Base-by-base conservation (phyloP, 2,329 filamentous ascomycete genomes). In the Pyrenophora tritici-repentis region DNA sequence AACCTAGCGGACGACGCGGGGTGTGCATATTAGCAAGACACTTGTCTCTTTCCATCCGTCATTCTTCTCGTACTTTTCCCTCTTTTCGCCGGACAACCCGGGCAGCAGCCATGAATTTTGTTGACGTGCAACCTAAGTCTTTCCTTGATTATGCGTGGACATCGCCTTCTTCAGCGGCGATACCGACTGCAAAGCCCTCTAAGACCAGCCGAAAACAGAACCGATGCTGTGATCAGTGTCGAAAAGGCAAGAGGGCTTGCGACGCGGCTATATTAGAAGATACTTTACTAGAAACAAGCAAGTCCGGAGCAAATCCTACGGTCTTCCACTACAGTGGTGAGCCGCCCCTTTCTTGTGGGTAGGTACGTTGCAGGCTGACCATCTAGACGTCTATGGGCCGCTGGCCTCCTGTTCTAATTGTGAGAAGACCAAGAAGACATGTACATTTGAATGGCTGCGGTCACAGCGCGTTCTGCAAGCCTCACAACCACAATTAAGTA, bases 171-270 rank as follows among this genome's bases (percentile, higher is more conserved):
- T 53, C 65, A 22, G 50, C 61, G 35, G 49, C 51, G 40, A 51
- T 60, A 41, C 61, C 50, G 35, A 38, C 50, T 13, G 44, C 58
- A 17, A 71, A 71, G 46, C 47, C 61, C 24, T 68, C 65, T n/a
- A 70, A 67, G 42, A 70, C 70, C 9, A 67, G 62, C 39, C 70
- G 74, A 37, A 74, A 74, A 50, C 75, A 77, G 48, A 71, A 76
- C 49, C 70, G 76, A 41, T 78, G 76, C 52, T 79, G 77, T 55
- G 77, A 79, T 50, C 76, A 76, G 48, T 79, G 77, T 56, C 71
- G 76, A 17, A 75, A 74, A 53, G 76, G 76, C 17, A 78, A 78
- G 56, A 63, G 75, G 47, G 75, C 73, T 5, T 79, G 77, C 59
- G 75, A 79, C 56, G 76, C 74, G 4, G 65, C 65, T 5, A 71